Conservation (phyloP, 805 yeast genomes). For the Zygosaccharomyces siamensis region DNA sequence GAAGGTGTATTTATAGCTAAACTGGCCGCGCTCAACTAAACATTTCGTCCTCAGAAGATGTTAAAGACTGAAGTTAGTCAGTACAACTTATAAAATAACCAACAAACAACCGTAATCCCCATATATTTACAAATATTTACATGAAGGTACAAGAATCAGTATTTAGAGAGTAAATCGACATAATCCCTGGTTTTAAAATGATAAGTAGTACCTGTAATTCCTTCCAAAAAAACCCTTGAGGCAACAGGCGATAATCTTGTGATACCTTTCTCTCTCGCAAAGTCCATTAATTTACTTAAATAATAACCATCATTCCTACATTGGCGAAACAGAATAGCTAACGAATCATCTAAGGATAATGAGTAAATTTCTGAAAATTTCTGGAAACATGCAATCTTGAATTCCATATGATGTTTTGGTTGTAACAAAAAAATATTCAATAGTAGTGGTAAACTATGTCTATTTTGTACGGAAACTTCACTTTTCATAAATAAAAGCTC, state of each 20-base stretch:
- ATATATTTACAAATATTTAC: background rate
- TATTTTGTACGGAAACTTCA: constrained; percentile 18
- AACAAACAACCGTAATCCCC: background rate
- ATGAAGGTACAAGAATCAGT: background rate
- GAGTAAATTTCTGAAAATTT: constrained; percentile 8
- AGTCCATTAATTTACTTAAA: constrained; percentile 6
- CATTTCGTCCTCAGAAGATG: background rate
- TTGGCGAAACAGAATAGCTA: constrained; percentile 11
- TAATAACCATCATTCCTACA: constrained; percentile 12
- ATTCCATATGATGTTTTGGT: constrained; percentile 5
- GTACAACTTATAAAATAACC: background rate
- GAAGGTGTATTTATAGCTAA: background rate
- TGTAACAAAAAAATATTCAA: constrained; percentile 26
- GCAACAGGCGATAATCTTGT: constrained; percentile 5
- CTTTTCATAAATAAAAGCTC: constrained; percentile 20
- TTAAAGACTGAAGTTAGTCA: background rate
- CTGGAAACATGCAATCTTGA: constrained; percentile 14
- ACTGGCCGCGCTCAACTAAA: background rate
- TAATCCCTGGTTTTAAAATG: constrained; percentile 1
- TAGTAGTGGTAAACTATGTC: constrained; percentile 21
- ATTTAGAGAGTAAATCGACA: background rate
- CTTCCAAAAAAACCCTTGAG: constrained; percentile 4
- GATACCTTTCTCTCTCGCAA: constrained; percentile 4
- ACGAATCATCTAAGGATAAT: constrained; percentile 8
- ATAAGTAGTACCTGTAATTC: constrained; percentile 8